Evolutionary conservation across 371 early-diverging fungal genomes (phyloP), one percentile per base, ranked within the genome.

Genomic region (Mucor lusitanicus): DNA sequence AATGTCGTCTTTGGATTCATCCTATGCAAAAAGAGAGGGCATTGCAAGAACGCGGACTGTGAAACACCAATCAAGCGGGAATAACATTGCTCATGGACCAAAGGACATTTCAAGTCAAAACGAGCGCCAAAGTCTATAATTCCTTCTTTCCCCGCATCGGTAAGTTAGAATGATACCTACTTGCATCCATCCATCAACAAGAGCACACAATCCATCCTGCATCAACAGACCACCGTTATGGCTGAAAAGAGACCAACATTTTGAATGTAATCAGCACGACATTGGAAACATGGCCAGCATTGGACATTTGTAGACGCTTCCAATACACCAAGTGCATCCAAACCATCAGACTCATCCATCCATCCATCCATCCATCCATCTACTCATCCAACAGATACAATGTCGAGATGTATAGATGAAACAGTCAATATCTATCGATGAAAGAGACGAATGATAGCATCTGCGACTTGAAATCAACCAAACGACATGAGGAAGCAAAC

Each of bases 61-160:
- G 53, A 53, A 53, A 53, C 53, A 53, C 13, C 48, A 23, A 53
- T 13, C 33, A 60, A 32, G 59, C 53, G 61, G 67, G 55, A 39
- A 30, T 50, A 40, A 40, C 40, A 40, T 35, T 23, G 42, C 7
- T 28, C 15, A 48, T 15, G 33, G 33, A 15, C 32, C 19, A n/a
- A 37, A 63, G 35, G 15, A 59, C 59, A 23, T 63, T 63, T 71
- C 57, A 64, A 71, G 66, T 55, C 59, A 64, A 70, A 60, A 46
- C 59, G 63, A 60, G 67, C 28, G 66, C 44, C 46, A 23, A 61
- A 58, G 40, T 58, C 64, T 53, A 68, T 61, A 69, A 68, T 64
- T 68, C 64, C 76, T 72, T 76, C 76, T 76, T 76, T 76, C 76
- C 76, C 76, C 70, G 76, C 73, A 76, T 72, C 69, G 71, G 76